A percentile compares a stretch with the other conserved stretches of the same genome.
Conservation (phyloP, 1,139 yeast species). For the Maudiozyma humilis region DNA sequence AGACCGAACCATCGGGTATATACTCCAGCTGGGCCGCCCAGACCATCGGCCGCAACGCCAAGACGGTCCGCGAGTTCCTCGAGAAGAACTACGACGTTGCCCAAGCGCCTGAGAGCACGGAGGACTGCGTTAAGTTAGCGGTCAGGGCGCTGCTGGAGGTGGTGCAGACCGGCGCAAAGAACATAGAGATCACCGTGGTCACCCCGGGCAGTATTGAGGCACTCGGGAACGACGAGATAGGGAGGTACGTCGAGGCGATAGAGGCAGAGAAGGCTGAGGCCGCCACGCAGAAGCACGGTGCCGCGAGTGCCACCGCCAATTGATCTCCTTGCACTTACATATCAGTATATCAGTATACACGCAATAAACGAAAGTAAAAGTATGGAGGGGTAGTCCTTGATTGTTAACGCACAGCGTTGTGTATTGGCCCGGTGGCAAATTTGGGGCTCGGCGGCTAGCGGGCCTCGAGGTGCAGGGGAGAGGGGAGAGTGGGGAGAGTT, state of each 20-base stretch:
- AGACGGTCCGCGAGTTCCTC: conserved; percentile 89
- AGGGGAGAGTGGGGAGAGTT: too few species aligned
- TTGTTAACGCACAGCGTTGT: too few species aligned
- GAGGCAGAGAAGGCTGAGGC: conserved; percentile 92
- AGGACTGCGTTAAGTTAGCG: conserved; percentile 71
- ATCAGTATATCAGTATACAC: too few species aligned
- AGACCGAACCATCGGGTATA: conserved; percentile 96
- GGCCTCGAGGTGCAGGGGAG: too few species aligned
- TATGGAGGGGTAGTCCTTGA: too few species aligned
- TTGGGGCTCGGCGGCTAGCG: too few species aligned
- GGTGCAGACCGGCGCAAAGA: conserved; percentile 95
- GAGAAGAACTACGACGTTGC: conserved; percentile 64
- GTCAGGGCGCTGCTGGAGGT: conserved; percentile 86
- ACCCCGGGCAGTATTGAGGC: conserved; percentile 51
- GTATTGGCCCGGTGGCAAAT: too few species aligned
- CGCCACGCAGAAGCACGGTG: too few species aligned
- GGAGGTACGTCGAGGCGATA: conserved; percentile 66
- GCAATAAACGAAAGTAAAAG: too few species aligned
- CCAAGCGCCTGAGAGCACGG: conserved; percentile 59
- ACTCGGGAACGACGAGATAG: conserved; percentile 66
- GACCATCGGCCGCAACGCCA: conserved; percentile 91
- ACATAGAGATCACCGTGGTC: conserved; percentile 87
- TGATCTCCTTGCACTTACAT: too few species aligned
- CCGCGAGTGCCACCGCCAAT: too few species aligned
- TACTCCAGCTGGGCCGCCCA: conserved; percentile 99